Evolutionary conservation across 495 filamentous ascomycete genomes (phyloP), one percentile per base, ranked within the genome.

Genomic region (Podospora fimiseda): DNA sequence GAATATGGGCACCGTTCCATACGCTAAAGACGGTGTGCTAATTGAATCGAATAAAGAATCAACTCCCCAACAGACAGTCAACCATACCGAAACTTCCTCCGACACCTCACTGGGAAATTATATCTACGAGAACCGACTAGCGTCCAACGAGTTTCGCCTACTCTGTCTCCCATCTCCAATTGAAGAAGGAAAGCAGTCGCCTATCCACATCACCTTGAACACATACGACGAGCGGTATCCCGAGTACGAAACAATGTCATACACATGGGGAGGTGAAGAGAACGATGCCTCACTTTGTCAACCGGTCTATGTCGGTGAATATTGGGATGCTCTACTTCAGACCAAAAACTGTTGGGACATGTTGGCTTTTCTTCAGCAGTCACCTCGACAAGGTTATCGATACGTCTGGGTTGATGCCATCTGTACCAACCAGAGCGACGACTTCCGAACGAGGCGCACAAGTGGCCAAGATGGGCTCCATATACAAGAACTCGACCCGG

Each of bases 331-430:
- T 1, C 46, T 65, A 6, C 48, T 65, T 7, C 59, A 63, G 40
- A 67, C 66, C 1, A 53, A 54, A 18, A 69, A 69, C 47, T 67
- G 66, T 52, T 62, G 51, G 55, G 40, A 53, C 3, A 59, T 69
- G 64, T 53, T 69, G 41, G 44, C 39, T 7, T 61, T 50, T 24
- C 50, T 64, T 4, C 50, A 55, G 15, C 27, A 5, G 11, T 33
- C 27, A 4, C 57, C 55, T 2, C 23, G 27, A 33, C 53, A 56
- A 38, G 60, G 56, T 1, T 9, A 27, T 9, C 43, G 57, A 1
- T 16, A 49, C 9, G 41, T 61, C 1, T 62, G 59, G 59, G 41
- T 62, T 5, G 59, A 62, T 19, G 59, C 59, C 9, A 45, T 62
- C 13, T 58, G 59, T 36, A 62, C 59, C 49, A 62, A 59, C 21